phyloP scores from a whole-genome alignment of 345 rosid species.

The Durio zibethinus region DNA sequence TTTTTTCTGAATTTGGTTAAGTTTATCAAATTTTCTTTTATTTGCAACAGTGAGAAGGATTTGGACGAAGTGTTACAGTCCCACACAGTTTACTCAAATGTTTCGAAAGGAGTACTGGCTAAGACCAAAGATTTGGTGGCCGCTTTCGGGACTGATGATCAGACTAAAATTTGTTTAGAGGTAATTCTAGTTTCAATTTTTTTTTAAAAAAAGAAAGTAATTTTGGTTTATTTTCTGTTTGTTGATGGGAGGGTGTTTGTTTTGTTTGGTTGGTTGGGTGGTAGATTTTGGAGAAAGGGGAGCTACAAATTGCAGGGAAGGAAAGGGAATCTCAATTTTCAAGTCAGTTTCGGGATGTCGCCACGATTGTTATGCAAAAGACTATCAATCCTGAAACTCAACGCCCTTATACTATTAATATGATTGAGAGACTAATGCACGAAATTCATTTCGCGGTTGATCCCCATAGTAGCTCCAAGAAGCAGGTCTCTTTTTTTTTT shows the following conservation, averaged over 20 bases:
- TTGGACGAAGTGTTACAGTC: constrained; percentile 95
- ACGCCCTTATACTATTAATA: constrained; percentile 89
- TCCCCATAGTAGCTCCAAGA: constrained; percentile 81
- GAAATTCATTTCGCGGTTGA: constrained; percentile 94
- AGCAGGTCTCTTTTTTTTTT: constrained; percentile 55
- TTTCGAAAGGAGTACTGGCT: constrained; percentile 90
- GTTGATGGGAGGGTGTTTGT: not conserved
- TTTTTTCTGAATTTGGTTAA: not conserved
- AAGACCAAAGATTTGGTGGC: constrained; percentile 68
- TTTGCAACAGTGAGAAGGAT: constrained; percentile 73
- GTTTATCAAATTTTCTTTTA: not conserved
- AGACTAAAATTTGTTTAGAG: constrained; percentile 70
- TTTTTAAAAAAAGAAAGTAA: not conserved
- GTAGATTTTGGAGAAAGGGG: constrained; percentile 93
- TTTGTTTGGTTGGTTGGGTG: not conserved
- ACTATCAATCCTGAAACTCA: constrained; percentile 90
- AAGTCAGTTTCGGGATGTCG: constrained; percentile 92
- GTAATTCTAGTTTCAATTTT: constrained; percentile 27
- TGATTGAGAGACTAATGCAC: constrained; percentile 93
- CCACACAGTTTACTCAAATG: constrained; percentile 84
- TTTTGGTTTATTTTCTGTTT: not conserved
- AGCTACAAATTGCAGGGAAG: constrained; percentile 97
- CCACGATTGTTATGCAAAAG: constrained; percentile 94
- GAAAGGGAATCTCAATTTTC: constrained; percentile 90
- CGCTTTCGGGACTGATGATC: constrained; percentile 83